A percentile compares a stretch with the other conserved stretches of the same genome.
phyloP scores from a whole-genome alignment of 2,329 filamentous ascomycete species.

The Scortechinia acanthostroma region DNA sequence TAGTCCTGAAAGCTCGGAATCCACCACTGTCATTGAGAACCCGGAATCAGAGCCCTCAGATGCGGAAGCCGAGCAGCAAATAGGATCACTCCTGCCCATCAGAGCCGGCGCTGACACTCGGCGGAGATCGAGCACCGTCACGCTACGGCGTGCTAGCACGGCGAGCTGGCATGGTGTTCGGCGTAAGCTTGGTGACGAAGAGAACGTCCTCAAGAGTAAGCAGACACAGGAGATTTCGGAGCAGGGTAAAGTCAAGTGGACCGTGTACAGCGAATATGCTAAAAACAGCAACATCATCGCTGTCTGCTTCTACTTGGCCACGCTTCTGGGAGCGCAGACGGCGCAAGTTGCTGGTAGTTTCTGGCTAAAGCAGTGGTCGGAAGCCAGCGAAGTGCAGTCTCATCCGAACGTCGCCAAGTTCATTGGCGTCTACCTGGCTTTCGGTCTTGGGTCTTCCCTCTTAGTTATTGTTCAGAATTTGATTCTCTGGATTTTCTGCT shows the following conservation, averaged over 20 bases:
- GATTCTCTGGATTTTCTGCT: slow-evolving; percentile 98
- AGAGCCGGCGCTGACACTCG: slow-evolving; percentile 40
- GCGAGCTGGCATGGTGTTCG: slow-evolving; percentile 82
- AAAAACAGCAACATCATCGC: slow-evolving; percentile 86
- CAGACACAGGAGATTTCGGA: slow-evolving; percentile 83
- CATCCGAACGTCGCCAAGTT: slow-evolving; percentile 82
- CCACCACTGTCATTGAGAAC: slow-evolving; percentile 46
- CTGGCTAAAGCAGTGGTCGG: slow-evolving; percentile 92
- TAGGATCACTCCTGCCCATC: slow-evolving; percentile 53
- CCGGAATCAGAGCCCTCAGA: slow-evolving; percentile 69
- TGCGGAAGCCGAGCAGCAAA: slow-evolving; percentile 67
- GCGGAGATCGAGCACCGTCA: slow-evolving; percentile 66
- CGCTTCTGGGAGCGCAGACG: slow-evolving; percentile 74
- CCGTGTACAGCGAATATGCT: slow-evolving; percentile 88
- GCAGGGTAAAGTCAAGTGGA: slow-evolving; percentile 97
- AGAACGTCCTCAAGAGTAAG: slow-evolving; percentile 66
- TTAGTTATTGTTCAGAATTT: slow-evolving; percentile 87
- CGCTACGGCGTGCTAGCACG: slow-evolving; percentile 81
- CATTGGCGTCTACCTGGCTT: slow-evolving; percentile 89
- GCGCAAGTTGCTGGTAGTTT: slow-evolving; percentile 68
- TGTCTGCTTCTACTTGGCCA: slow-evolving; percentile 71
- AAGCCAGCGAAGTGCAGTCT: slow-evolving; percentile 58
- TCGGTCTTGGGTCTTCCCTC: slow-evolving; percentile 78
- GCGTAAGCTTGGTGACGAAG: slow-evolving; percentile 79
- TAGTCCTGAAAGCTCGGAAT: slow-evolving; percentile 42